These are phyloP conservation scores for Jaapia argillacea DNA, from an alignment of 768 basidiomycete species.

Conservation along the genomic window DNA sequence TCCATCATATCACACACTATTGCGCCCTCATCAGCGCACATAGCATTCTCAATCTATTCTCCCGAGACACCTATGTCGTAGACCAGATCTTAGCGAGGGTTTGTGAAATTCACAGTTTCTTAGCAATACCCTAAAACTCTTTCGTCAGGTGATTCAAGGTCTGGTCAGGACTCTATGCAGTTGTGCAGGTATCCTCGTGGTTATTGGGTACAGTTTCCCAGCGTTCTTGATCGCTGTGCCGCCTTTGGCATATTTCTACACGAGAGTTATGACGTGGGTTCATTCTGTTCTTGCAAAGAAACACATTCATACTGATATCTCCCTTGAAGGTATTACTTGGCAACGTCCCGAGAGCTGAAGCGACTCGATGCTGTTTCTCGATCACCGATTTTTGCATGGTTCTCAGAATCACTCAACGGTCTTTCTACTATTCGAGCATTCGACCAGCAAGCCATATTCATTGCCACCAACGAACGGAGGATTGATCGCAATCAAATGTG, in stretches of 20 bases:
- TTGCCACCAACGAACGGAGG: conserved; percentile 56
- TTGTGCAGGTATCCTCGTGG: conserved; percentile 50
- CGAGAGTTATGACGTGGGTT: conserved; percentile 66
- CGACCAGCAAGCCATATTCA: conserved; percentile 58
- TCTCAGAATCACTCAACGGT: conserved; percentile 68
- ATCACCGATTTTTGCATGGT: conserved; percentile 88
- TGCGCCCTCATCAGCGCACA: conserved; percentile 23
- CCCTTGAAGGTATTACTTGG: conserved; percentile 64
- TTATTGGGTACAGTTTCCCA: conserved; percentile 79
- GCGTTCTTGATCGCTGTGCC: conserved; percentile 67
- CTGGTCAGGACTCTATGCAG: conserved; percentile 55
- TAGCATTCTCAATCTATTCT: conserved; percentile 89
- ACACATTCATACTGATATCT: neutral
- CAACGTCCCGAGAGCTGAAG: conserved; percentile 81
- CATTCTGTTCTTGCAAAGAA: neutral
- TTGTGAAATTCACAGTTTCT: conserved; percentile 4
- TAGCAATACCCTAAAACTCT: neutral
- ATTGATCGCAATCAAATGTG: conserved; percentile 84
- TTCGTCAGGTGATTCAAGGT: conserved; percentile 45
- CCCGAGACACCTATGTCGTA: conserved; percentile 78
- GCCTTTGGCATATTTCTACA: conserved; percentile 74
- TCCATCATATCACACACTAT: neutral
- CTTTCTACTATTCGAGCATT: conserved; percentile 80
- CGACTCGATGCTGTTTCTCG: conserved; percentile 83
- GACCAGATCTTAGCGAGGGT: conserved; percentile 74